A percentile compares a stretch with the other conserved stretches of the same genome.
Evolutionary conservation across 2,329 filamentous ascomycete species (phyloP).

Genomic region (Metarhizium brunneum): DNA sequence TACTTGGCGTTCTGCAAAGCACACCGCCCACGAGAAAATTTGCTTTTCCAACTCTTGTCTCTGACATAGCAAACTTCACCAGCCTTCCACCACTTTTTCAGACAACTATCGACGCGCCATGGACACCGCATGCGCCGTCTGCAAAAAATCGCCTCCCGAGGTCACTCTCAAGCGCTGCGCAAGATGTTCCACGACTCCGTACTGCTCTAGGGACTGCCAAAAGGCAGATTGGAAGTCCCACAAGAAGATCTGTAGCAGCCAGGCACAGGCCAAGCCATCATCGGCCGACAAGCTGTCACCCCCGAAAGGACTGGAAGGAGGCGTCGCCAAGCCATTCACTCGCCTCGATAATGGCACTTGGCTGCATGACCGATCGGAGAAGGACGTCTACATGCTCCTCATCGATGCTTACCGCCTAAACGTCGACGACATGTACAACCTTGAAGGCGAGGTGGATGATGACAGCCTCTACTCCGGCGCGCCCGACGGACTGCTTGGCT

Average conservation of each 20-base stretch:
- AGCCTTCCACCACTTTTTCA: too few species aligned
- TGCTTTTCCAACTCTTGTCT: too few species aligned
- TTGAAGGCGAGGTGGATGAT: slow-evolving; percentile 15
- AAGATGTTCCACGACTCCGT: slow-evolving; percentile 35
- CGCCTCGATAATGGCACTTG: slow-evolving; percentile 29
- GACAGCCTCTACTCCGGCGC: slow-evolving; percentile 22
- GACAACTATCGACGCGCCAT: neutral
- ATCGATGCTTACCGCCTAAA: slow-evolving; percentile 40
- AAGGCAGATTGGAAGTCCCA: slow-evolving; percentile 41
- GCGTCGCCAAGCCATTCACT: slow-evolving; percentile 27
- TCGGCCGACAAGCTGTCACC: slow-evolving; percentile 6
- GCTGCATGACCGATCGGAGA: slow-evolving; percentile 32
- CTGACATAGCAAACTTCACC: too few species aligned
- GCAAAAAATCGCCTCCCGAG: slow-evolving; percentile 18
- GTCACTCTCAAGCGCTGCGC: slow-evolving; percentile 30
- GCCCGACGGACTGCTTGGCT: slow-evolving; percentile 17
- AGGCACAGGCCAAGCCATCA: slow-evolving; percentile 2
- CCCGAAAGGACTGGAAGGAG: slow-evolving; percentile 19
- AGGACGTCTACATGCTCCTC: slow-evolving; percentile 34
- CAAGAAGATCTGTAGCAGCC: slow-evolving; percentile 31
- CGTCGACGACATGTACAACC: slow-evolving; percentile 25
- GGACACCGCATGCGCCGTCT: slow-evolving; percentile 15
- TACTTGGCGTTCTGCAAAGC: too few species aligned
- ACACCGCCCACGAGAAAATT: too few species aligned
- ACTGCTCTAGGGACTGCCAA: slow-evolving; percentile 44